phyloP scores from a whole-genome alignment of 169 alveolate species.

The Plasmodium gaboni region DNA sequence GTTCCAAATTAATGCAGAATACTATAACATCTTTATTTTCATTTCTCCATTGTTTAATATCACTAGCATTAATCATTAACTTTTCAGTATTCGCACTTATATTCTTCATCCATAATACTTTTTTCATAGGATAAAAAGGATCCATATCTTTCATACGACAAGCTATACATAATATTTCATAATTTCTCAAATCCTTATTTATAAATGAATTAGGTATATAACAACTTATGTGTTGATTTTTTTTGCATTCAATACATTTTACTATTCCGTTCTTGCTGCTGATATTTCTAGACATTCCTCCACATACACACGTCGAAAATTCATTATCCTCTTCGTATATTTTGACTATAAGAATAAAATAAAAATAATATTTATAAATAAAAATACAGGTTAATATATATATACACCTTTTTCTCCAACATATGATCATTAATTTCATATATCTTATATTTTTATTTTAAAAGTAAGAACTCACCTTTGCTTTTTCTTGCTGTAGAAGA shows the following conservation, averaged over 20 bases:
- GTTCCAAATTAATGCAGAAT: conserved; percentile 69
- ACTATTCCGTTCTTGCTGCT: conserved; percentile 53
- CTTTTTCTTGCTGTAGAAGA: conserved; percentile 31
- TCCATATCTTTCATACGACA: conserved; percentile 83
- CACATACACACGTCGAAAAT: conserved; percentile 70
- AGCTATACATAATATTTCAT: conserved; percentile 81
- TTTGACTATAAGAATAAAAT: conserved; percentile 6
- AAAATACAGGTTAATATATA: background rate
- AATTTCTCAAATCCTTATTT: conserved; percentile 54
- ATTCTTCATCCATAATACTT: conserved; percentile 82
- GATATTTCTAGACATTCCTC: conserved; percentile 57
- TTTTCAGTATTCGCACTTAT: conserved; percentile 73
- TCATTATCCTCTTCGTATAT: conserved; percentile 69
- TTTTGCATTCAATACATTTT: conserved; percentile 74
- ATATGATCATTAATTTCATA: background rate
- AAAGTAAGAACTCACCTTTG: conserved; percentile 23
- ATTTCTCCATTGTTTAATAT: conserved; percentile 79
- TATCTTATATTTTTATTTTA: background rate
- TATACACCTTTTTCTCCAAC: background rate
- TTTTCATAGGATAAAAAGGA: conserved; percentile 83
- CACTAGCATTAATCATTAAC: conserved; percentile 70
- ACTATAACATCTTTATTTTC: conserved; percentile 80
- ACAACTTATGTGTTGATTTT: conserved; percentile 60
- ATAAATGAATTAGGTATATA: conserved; percentile 51
- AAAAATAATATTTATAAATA: background rate